These are phyloP conservation scores for Rhinocladiella mackenziei DNA, from an alignment of 2,329 filamentous ascomycete genomes.

Conservation along the genomic window DNA sequence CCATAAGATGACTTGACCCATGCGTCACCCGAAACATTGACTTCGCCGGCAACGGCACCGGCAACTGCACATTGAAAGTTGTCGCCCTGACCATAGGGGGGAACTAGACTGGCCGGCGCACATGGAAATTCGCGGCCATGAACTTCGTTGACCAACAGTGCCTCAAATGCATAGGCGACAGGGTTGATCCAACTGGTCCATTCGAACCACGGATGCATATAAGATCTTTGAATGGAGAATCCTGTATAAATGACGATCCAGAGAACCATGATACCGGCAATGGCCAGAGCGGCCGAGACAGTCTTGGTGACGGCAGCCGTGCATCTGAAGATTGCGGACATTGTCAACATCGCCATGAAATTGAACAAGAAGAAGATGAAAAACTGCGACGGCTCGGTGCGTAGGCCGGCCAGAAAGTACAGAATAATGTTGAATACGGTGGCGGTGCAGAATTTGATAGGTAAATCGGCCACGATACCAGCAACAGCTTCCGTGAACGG, in stretches of 20 bases:
- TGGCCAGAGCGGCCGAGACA: constrained; percentile 58
- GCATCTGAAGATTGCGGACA: constrained; percentile 57
- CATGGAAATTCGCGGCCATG: constrained; percentile 31
- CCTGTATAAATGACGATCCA: constrained; percentile 43
- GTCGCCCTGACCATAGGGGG: constrained; percentile 70
- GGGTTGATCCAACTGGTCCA: constrained; percentile 41
- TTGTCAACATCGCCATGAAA: constrained; percentile 52
- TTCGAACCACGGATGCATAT: constrained; percentile 53
- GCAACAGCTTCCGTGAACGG: constrained; percentile 47
- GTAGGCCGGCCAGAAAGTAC: constrained; percentile 63
- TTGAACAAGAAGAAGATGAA: constrained; percentile 59
- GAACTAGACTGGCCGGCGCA: constrained; percentile 41
- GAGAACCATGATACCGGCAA: constrained; percentile 40
- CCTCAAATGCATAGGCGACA: constrained; percentile 40
- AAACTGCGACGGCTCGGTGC: constrained; percentile 50
- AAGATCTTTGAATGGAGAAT: constrained; percentile 44
- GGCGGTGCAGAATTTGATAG: constrained; percentile 58
- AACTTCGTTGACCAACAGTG: constrained; percentile 40
- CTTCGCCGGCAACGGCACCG: constrained; percentile 53
- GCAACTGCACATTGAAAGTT: constrained; percentile 58
- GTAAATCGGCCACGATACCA: constrained; percentile 49
- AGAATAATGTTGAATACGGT: constrained; percentile 55
- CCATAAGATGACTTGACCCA: constrained; percentile 56
- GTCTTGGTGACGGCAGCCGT: constrained; percentile 54
- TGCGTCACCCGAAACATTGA: constrained; percentile 57